Evolutionary conservation across 164 flowering plant genomes (phyloP).

Genomic region (Akebia trifoliata): DNA sequence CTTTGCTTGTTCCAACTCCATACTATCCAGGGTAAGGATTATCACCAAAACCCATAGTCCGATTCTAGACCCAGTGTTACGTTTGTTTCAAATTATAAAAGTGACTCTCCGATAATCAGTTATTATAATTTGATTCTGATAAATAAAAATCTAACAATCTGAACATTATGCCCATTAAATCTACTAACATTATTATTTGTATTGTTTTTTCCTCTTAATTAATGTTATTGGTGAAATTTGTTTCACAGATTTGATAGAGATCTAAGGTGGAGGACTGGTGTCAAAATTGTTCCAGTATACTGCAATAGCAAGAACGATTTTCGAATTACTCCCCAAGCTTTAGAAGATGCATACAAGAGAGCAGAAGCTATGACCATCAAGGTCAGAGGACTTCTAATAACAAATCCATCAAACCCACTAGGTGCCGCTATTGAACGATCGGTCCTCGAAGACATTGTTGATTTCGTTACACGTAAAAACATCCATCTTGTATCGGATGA

Average conservation of each 20-base stretch:
- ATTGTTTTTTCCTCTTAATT: no score
- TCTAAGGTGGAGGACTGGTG: conserved; percentile 88
- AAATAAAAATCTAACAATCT: no score
- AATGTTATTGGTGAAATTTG: neutral
- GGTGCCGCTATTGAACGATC: conserved; percentile 50
- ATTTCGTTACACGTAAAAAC: conserved; percentile 57
- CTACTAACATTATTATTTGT: no score
- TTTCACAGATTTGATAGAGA: conserved; percentile 84
- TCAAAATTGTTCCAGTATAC: conserved; percentile 71
- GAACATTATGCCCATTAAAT: no score
- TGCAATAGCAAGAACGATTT: conserved; percentile 73
- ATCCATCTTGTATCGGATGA: conserved; percentile 93
- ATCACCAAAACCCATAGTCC: no score
- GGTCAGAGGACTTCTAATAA: conserved; percentile 70
- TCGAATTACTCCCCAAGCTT: conserved; percentile 59
- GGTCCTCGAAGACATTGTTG: conserved; percentile 58
- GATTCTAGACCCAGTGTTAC: no score
- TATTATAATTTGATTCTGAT: no score
- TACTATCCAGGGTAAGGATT: conserved; percentile 84
- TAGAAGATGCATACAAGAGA: conserved; percentile 57
- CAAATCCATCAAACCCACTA: conserved; percentile 95
- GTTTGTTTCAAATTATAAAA: no score
- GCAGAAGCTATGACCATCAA: conserved; percentile 49
- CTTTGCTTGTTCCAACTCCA: conserved; percentile 88
- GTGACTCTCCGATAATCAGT: no score